Conservation (phyloP, 768 basidiomycete genomes). For the Lentinula sp. region DNA sequence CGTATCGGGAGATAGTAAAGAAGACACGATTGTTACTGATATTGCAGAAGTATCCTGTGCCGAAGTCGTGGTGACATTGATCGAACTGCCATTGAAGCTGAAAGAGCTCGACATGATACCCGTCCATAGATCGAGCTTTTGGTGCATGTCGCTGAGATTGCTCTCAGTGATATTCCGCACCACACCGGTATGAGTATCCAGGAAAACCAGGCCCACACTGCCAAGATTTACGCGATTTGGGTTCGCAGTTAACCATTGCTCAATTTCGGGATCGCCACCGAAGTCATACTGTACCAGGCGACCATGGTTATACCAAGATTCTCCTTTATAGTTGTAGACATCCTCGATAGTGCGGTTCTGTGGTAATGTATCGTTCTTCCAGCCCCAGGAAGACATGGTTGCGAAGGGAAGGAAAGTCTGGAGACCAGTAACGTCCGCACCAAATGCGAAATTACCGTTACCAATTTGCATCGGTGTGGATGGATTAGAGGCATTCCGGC, state of each 20-base stretch:
- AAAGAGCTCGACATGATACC: conserved; percentile 45
- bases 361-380: conserved; percentile 55
- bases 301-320: conserved; percentile 45
- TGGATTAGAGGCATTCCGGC: conserved; percentile 36
- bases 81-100: conserved; percentile 22
- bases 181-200: conserved; percentile 17
- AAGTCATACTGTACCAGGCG: conserved; percentile 45
- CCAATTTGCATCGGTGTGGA: conserved; percentile 54
- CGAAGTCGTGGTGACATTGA: conserved; percentile 34
- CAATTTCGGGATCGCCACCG: conserved; percentile 34
- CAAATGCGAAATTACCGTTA: conserved; percentile 59
- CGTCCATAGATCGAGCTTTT: conserved; percentile 51
- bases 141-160: conserved; percentile 27
- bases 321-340: conserved; percentile 40
- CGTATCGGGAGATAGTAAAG: conserved; percentile 26
- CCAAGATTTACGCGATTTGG: conserved; percentile 55
- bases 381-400: conserved; percentile 54
- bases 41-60: conserved; percentile 33
- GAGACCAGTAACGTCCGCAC: conserved; percentile 50
- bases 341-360: conserved; percentile 32
- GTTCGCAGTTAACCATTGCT: conserved; percentile 53
- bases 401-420: conserved; percentile 53
- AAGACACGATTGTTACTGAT: conserved; percentile 32
- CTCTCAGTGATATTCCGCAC: conserved; percentile 27
- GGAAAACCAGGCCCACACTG: conserved; percentile 40